These are phyloP conservation scores for Podila clonocystis DNA, from an alignment of 192 early-diverging fungal species.

Conservation along the genomic window DNA sequence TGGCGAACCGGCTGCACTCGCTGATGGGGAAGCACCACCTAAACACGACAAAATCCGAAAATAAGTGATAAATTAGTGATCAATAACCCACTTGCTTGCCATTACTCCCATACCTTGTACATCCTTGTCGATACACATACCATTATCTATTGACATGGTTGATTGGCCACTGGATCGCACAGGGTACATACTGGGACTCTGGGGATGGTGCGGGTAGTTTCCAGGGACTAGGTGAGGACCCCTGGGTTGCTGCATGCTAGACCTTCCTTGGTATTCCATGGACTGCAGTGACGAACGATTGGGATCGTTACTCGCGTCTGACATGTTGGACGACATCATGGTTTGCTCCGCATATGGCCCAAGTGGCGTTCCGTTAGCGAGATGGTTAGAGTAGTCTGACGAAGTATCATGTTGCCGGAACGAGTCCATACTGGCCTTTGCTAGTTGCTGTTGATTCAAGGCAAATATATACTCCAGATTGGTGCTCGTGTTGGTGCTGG, in stretches of 20 bases:
- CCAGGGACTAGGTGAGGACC: not conserved
- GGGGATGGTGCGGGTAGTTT: slow-evolving; percentile 11
- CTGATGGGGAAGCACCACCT: slow-evolving; percentile 19
- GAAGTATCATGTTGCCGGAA: not conserved
- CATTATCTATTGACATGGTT: slow-evolving; percentile 23
- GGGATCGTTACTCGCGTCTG: slow-evolving; percentile 5
- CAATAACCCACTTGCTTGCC: no score
- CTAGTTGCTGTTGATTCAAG: slow-evolving; percentile 5
- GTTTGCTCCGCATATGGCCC: not conserved
- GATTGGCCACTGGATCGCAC: slow-evolving; percentile 26
- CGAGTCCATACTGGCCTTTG: slow-evolving; percentile 36
- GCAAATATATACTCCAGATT: slow-evolving; percentile 43
- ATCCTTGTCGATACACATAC: slow-evolving; percentile 6
- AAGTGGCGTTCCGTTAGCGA: not conserved
- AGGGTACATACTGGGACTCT: slow-evolving; percentile 19
- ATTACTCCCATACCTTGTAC: no score
- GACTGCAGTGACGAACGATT: slow-evolving; percentile 26
- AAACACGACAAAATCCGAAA: not conserved
- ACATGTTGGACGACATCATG: slow-evolving; percentile 8
- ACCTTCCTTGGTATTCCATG: slow-evolving; percentile 17
- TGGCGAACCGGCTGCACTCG: slow-evolving; percentile 32
- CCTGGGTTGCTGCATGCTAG: slow-evolving; percentile 29
- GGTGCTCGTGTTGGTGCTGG: slow-evolving; percentile 35
- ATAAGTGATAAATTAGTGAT: not conserved
- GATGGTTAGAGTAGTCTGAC: not conserved